Percentiles rank a stretch among this genome's conserved stretches.
These are phyloP conservation scores for Gonapodya prolifera DNA, from an alignment of 192 early-diverging fungal genomes.

Conservation along the genomic window DNA sequence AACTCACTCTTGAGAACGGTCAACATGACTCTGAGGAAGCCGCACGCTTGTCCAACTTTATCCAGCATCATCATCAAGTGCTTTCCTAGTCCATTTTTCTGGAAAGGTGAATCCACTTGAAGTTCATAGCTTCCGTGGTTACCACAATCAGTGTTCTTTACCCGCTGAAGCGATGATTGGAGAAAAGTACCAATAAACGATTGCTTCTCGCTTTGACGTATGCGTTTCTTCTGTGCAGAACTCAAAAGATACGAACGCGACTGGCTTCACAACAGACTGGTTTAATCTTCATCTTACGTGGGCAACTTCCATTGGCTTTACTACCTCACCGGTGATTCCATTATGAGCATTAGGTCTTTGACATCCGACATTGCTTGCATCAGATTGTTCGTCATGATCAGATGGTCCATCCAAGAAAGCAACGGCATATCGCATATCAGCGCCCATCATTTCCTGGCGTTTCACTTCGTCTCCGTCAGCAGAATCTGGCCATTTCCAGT, in stretches of 20 bases:
- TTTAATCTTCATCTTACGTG: too few relatives aligned
- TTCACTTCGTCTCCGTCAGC: background rate
- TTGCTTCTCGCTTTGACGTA: background rate
- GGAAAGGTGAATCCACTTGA: background rate
- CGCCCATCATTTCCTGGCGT: background rate
- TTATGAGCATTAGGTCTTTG: too few relatives aligned
- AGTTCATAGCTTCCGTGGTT: background rate
- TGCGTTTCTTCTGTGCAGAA: background rate
- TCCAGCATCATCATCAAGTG: background rate
- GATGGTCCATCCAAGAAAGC: background rate
- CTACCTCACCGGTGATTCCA: too few relatives aligned
- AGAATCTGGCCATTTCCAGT: background rate
- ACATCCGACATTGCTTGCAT: background rate
- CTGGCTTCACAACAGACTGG: background rate
- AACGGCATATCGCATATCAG: background rate
- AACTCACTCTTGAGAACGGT: background rate
- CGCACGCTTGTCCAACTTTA: background rate
- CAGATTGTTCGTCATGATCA: background rate
- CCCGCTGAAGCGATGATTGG: background rate
- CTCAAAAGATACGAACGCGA: background rate
- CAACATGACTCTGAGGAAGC: background rate
- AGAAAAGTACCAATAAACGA: background rate
- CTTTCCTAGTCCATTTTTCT: background rate
- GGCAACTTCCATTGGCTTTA: too few relatives aligned
- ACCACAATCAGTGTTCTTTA: background rate